phyloP scores from a whole-genome alignment of 2,329 filamentous ascomycete species.

The Coniochaeta ligniaria region DNA sequence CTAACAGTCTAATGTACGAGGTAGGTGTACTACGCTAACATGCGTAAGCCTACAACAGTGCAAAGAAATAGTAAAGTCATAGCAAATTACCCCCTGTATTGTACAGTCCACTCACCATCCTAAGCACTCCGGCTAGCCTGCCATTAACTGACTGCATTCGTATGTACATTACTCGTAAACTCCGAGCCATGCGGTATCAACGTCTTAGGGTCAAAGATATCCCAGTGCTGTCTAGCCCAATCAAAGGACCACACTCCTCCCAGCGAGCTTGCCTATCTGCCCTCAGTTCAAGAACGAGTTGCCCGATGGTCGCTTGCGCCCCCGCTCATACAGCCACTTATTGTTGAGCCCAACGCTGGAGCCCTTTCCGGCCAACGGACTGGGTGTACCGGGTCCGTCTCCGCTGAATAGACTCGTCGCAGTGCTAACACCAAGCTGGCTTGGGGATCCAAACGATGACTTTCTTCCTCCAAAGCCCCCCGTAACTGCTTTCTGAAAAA shows the following conservation, averaged over 20 bases:
- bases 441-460: slow-evolving; percentile 55
- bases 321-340: slow-evolving; percentile 92
- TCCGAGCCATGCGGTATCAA: neutral
- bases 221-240: neutral
- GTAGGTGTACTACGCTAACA: too few relatives aligned
- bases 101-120: neutral
- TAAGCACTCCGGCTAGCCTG: neutral
- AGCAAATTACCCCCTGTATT: too few relatives aligned
- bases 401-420: slow-evolving; percentile 43
- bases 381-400: slow-evolving; percentile 56
- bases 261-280: neutral
- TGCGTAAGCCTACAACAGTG: too few relatives aligned
- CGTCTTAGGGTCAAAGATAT: neutral
- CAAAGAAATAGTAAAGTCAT: too few relatives aligned
- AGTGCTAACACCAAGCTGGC: slow-evolving; percentile 42
- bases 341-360: slow-evolving; percentile 76
- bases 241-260: neutral
- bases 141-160: neutral
- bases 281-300: slow-evolving; percentile 13
- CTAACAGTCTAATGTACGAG: too few relatives aligned
- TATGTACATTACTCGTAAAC: neutral
- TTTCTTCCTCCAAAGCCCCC: slow-evolving; percentile 37
- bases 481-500: slow-evolving; percentile 62
- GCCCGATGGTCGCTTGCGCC: slow-evolving; percentile 45
- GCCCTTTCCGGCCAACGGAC: slow-evolving; percentile 57